phyloP scores from a whole-genome alignment of 371 early-diverging fungal genomes.

The Mucor saturninus region DNA sequence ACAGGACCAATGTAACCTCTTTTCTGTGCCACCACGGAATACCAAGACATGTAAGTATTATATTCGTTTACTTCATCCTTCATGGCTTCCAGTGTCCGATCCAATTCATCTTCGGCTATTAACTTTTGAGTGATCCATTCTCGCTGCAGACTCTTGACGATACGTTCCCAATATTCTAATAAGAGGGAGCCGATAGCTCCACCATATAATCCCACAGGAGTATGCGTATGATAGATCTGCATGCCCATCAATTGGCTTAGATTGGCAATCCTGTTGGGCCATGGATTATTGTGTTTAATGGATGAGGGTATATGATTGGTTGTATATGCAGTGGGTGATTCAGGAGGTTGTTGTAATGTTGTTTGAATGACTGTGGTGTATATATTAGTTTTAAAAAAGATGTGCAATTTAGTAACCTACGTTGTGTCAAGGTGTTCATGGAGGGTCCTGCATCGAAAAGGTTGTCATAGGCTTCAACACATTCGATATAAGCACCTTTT shows the following conservation, averaged over 20 bases:
- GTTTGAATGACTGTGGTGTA: conserved; percentile 10
- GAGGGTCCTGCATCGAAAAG: conserved; percentile 50
- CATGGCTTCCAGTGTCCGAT: conserved; percentile 30
- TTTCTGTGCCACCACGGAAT: conserved; percentile 52
- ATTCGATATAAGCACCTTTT: conserved; percentile 53
- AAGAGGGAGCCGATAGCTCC: conserved; percentile 40
- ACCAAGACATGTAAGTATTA: conserved; percentile 55
- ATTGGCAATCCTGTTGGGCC: conserved; percentile 48
- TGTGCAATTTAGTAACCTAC: conserved; percentile 15
- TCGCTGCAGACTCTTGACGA: conserved; percentile 30
- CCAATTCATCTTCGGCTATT: conserved; percentile 45
- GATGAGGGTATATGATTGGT: not conserved
- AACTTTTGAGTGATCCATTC: conserved; percentile 43
- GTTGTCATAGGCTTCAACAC: conserved; percentile 48
- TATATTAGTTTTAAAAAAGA: not conserved
- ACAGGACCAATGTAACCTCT: conserved; percentile 48
- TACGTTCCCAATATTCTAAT: conserved; percentile 49
- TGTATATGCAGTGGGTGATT: conserved; percentile 8
- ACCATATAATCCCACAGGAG: conserved; percentile 47
- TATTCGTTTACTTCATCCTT: conserved; percentile 41
- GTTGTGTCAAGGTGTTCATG: conserved; percentile 40
- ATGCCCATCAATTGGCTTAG: conserved; percentile 39
- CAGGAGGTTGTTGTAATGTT: conserved; percentile 18
- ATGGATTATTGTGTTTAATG: conserved; percentile 28
- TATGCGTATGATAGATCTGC: conserved; percentile 51